These are phyloP conservation scores for Logfia minima DNA, from an alignment of 129 eudicot species.

Conservation along the genomic window DNA sequence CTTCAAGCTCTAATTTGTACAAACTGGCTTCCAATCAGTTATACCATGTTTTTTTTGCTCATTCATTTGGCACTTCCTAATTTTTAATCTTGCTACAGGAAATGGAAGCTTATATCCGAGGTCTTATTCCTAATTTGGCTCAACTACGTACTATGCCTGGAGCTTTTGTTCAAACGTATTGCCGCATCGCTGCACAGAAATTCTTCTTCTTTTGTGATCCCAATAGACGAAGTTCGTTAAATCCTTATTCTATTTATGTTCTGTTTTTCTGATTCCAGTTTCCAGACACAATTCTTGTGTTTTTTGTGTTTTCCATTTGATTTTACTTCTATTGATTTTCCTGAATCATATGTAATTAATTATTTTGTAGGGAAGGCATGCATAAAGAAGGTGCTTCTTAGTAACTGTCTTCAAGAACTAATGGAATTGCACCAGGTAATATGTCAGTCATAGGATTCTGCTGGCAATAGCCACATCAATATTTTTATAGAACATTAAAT, in stretches of 20 bases:
- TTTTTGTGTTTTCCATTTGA: not conserved
- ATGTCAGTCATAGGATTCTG: conserved; percentile 5
- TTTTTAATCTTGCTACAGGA: conserved; percentile 47
- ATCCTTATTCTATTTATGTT: not conserved
- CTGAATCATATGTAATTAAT: not conserved
- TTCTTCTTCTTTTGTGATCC: conserved; percentile 99
- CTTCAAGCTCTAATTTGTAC: conserved; percentile 4
- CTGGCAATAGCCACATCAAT: not conserved
- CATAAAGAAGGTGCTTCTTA: conserved; percentile 92
- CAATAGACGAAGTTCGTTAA: conserved; percentile 77
- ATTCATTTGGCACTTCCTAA: not conserved
- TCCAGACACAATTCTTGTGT: not conserved
- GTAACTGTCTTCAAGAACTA: conserved; percentile 96
- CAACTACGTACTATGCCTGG: conserved; percentile 83
- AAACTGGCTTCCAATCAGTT: conserved; percentile 8
- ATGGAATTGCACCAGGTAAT: conserved; percentile 98
- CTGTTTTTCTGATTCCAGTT: not conserved
- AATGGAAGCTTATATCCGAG: conserved; percentile 93
- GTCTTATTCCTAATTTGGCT: conserved; percentile 97
- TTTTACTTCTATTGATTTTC: not conserved
- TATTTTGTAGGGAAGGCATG: conserved; percentile 84
- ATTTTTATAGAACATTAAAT: not conserved
- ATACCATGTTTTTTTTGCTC: not conserved
- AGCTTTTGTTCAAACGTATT: conserved; percentile 79
- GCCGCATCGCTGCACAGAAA: conserved; percentile 90